Evolutionary conservation across 768 basidiomycete genomes (phyloP), one percentile per base, ranked within the genome.

Genomic region (Phaeotremella skinneri): DNA sequence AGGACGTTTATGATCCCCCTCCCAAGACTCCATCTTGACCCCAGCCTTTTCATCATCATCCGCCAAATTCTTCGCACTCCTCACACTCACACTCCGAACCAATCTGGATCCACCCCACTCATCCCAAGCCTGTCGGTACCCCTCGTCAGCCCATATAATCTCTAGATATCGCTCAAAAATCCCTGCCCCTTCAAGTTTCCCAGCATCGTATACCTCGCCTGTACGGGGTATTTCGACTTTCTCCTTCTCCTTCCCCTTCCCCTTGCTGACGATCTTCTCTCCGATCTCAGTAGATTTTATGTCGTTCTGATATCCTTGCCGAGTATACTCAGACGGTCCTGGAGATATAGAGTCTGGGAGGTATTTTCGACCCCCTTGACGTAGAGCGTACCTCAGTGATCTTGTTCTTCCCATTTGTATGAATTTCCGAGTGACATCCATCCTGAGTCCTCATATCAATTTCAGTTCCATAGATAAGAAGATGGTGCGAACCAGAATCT

Each of bases 391-490:
- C 13, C 75, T 68, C 0, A 74, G 59, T 7, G 75, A 76, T 30
- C 75, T 56, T 14, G 75, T 76, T 21, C 69, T 41, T 11, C 75
- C 75, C 75, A 76, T 76, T 39, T 74, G 72, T 27, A 76, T 65
- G 59, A 76, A 76, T 56, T 76, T 76, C 20, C 75, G 63, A 29
- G 69, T 53, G 1, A 73, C 66, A 52, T 76, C 75, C 70, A 74
- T 74, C 11, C 73, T 72, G 34, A 21, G 52, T 1, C 14, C 17
- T 13, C 27, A 27, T 27, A 25, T 23, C 16, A 34, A 0, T 1
- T 25, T n/a, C 5, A 39, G 37, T 25, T 25, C 27, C 45, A 56
- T 6, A n/a, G 30, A 2, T 20, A 3, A 49, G 14, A 52, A 14
- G 9, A 57, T 6, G 43, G 6, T 26, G 4, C 16, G 16, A 16